Evolutionary conservation across 371 early-diverging fungal genomes (phyloP).

Genomic region (Mortierella sp.): DNA sequence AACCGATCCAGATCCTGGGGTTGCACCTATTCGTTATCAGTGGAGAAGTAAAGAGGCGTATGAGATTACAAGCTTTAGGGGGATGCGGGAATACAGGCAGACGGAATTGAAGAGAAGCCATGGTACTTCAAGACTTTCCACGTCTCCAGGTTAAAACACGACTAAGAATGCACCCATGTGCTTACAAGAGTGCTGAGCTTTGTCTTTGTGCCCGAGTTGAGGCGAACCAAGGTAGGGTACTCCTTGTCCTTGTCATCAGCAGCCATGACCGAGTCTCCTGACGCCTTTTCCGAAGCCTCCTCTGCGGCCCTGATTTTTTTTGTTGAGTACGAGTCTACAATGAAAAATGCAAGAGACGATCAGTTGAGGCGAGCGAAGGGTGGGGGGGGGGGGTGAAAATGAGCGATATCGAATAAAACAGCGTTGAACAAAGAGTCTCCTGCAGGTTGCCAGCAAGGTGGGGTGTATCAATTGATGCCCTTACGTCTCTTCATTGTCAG

Average conservation of each 20-base stretch:
- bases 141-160: neutral
- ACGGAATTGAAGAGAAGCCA: neutral
- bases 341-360: neutral
- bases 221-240: constrained; percentile 53
- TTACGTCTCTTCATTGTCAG: constrained; percentile 59
- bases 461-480: neutral
- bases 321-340: constrained; percentile 31
- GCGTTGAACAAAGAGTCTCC: neutral
- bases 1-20: constrained; percentile 62
- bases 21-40: constrained; percentile 38
- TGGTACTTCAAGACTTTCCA: too few species aligned
- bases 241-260: constrained; percentile 40
- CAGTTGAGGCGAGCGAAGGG: too few species aligned
- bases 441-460: neutral
- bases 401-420: neutral
- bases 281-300: constrained; percentile 33
- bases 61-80: too few species aligned
- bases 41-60: neutral
- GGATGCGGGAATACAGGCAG: neutral
- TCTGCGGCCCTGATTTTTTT: constrained; percentile 45
- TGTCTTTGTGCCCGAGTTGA: constrained; percentile 40
- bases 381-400: neutral
- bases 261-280: constrained; percentile 36
- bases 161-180: neutral
- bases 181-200: constrained; percentile 50